Percentiles rank a stretch among this genome's conserved stretches.
Evolutionary conservation across 2,329 filamentous ascomycete genomes (phyloP).

Genomic region (Verticillium nubilum): DNA sequence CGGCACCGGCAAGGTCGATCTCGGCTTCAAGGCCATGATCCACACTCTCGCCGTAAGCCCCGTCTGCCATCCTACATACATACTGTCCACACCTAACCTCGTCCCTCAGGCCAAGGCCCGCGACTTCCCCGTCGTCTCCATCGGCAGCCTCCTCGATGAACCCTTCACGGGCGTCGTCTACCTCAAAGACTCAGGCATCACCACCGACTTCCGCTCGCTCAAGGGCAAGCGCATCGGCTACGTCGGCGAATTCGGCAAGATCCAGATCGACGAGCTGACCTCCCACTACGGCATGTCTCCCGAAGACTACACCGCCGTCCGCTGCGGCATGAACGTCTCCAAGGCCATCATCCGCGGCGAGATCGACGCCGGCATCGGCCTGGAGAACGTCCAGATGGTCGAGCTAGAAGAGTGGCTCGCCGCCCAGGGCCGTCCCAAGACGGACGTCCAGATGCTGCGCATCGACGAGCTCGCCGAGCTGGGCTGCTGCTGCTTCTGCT

Average conservation of each 20-base stretch:
- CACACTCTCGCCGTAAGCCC: constrained; percentile 67
- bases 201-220: constrained; percentile 66
- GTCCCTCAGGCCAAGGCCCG: constrained; percentile 63
- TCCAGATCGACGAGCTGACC: constrained; percentile 77
- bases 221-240: constrained; percentile 75
- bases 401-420: constrained; percentile 73
- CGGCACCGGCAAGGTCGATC: constrained; percentile 67
- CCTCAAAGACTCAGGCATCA: constrained; percentile 69
- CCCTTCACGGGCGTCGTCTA: constrained; percentile 77
- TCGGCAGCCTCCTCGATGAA: constrained; percentile 72
- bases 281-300: constrained; percentile 71
- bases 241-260: constrained; percentile 77
- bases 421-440: constrained; percentile 53
- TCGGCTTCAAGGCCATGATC: constrained; percentile 82
- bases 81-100: not conserved
- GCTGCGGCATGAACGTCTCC: constrained; percentile 77
- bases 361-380: constrained; percentile 70
- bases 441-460: constrained; percentile 73
- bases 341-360: constrained; percentile 68
- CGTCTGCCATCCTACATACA: too few relatives aligned
- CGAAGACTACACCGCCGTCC: constrained; percentile 68
- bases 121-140: constrained; percentile 65
- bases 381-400: constrained; percentile 81
- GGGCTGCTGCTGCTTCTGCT: constrained; percentile 81
- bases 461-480: constrained; percentile 76